Conservation (phyloP, 306 rosid genomes). For the Quercus alba region DNA sequence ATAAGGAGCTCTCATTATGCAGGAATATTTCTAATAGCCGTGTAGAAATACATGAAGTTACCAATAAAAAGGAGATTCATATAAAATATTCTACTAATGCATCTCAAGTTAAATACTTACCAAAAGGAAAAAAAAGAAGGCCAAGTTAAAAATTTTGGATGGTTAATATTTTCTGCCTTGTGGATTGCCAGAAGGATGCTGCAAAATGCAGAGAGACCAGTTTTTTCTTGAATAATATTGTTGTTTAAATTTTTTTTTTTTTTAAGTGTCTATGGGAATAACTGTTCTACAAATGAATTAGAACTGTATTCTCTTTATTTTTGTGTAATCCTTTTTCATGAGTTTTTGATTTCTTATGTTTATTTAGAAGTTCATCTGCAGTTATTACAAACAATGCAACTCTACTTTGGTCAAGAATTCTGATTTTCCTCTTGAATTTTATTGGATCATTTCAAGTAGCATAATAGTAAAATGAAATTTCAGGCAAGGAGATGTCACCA, state of each 20-base stretch:
- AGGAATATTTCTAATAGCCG: background rate
- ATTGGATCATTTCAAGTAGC: background rate
- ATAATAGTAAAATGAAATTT: constrained; percentile 31
- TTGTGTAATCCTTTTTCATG: too few relatives aligned
- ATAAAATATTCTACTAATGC: background rate
- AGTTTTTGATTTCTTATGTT: background rate
- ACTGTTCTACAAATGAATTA: background rate
- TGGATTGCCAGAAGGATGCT: background rate
- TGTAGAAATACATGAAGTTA: background rate
- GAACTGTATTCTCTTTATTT: background rate
- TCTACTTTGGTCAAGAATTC: background rate
- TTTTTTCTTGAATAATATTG: background rate
- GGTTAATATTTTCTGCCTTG: background rate
- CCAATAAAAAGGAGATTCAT: background rate
- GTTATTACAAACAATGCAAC: background rate
- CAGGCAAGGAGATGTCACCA: constrained; percentile 71
- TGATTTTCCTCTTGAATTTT: background rate
- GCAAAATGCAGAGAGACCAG: background rate
- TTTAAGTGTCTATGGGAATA: background rate
- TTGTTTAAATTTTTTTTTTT: background rate
- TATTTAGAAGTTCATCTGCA: background rate
- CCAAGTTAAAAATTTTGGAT: background rate
- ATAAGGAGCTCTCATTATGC: background rate
- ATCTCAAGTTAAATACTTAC: background rate
- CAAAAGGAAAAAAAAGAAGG: too few relatives aligned